Percentiles rank a stretch among this genome's conserved stretches.
Conservation (phyloP, 139 green algal species). For the Mesotaenium endlicherianum region DNA sequence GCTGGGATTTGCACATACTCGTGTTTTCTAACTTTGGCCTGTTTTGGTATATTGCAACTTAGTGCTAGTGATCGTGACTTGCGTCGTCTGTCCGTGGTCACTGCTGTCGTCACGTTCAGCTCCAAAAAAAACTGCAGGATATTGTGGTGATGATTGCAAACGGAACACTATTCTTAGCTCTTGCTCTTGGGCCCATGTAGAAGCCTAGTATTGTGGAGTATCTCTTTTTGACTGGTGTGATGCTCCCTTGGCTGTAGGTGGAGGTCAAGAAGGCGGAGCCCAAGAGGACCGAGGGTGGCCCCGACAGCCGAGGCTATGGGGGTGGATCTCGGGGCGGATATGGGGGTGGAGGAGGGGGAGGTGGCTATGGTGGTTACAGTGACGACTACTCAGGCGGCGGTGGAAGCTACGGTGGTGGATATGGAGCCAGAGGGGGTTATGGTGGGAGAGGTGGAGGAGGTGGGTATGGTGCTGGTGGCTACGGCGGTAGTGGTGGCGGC, state of each 20-base stretch:
- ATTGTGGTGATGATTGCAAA: neutral
- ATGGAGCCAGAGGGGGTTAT: conserved; percentile 18
- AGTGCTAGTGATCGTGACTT: neutral
- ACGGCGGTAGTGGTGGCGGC: conserved; percentile 8
- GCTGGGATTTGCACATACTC: neutral
- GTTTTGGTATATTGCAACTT: conserved; percentile 3
- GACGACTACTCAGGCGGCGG: neutral
- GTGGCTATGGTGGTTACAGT: conserved; percentile 14
- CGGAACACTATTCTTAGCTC: neutral
- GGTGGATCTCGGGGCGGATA: neutral
- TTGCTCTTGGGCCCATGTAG: too few relatives aligned
- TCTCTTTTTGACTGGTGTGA: neutral
- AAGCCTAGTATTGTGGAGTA: too few relatives aligned
- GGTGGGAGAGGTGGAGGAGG: conserved; percentile 22
- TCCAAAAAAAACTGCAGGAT: neutral
- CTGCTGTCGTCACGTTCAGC: neutral
- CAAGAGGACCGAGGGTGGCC: conserved; percentile 11
- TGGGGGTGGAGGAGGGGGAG: conserved; percentile 14
- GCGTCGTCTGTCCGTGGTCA: neutral
- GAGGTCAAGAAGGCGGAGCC: conserved; percentile 54
- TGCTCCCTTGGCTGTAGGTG: conserved; percentile 12
- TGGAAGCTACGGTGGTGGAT: conserved; percentile 14
- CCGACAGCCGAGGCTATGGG: neutral
- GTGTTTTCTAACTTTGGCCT: neutral
- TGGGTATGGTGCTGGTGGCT: conserved; percentile 5